Percentiles rank a stretch among this genome's conserved stretches.
phyloP scores from a whole-genome alignment of 75 land plant species.

The Sequoia sempervirens region DNA sequence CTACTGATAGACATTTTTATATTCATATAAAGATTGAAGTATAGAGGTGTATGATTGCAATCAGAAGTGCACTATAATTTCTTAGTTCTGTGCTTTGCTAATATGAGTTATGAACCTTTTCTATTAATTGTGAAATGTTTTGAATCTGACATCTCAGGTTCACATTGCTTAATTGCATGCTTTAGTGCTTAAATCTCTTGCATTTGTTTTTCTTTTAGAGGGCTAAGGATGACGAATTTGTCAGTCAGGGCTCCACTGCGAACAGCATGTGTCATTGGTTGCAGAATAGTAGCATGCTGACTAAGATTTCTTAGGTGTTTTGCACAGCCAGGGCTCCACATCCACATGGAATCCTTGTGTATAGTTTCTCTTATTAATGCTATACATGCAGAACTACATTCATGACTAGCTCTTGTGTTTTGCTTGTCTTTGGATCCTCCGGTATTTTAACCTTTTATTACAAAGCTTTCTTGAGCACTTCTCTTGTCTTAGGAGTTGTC shows the following conservation, averaged over 20 bases:
- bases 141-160: background rate
- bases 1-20: background rate
- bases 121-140: background rate
- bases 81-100: background rate
- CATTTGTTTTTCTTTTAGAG: background rate
- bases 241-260: background rate
- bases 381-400: background rate
- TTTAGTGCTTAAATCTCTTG: background rate
- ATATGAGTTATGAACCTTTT: background rate
- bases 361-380: background rate
- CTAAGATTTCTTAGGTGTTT: background rate
- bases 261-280: background rate
- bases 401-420: background rate
- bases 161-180: background rate
- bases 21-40: background rate
- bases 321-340: background rate
- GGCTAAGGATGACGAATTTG: background rate
- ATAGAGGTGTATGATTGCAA: background rate
- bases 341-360: background rate
- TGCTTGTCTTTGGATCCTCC: background rate
- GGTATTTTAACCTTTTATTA: background rate
- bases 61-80: background rate
- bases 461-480: background rate
- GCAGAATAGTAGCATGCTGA: background rate
- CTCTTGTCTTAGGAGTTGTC: background rate